Base-by-base conservation (phyloP, 345 rosid species). In the Zanthoxylum bungeanum region DNA sequence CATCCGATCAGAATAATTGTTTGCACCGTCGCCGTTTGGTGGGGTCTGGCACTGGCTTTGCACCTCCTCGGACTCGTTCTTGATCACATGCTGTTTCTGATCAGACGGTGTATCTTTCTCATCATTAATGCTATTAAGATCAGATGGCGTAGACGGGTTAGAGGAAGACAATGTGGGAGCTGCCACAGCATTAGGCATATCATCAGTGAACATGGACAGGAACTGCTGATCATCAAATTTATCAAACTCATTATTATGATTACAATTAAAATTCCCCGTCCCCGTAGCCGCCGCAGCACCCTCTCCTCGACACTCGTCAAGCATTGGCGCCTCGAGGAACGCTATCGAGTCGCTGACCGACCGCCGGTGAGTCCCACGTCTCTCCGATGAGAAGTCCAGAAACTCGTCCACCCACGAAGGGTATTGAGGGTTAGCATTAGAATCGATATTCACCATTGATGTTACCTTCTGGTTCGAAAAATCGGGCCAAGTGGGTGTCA, bases 381-480 rank as follows among this genome's bases (percentile, higher is more conserved):
- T 85, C 14, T 81, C 66, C 0, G 92, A 75, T 3, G 98, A 85
- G 81, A 93, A 93, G 76, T 93, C 98, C 4, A 91, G 87, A 80
- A 93, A 93, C 60, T 91, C 98, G 24, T 91, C 97, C 25, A 89
- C 90, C 96, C 98, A 88, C 1, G 81, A 89, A 1, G 91, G 85
- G 84, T 80, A 78, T 56, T 76, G 5, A 37, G 25, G 19, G 21
- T 78, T 25, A 57, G 71, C 19, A 27, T n/a, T n/a, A n/a, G n/a
- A n/a, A n/a, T 58, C 31, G 55, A 64, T 16, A 51, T 28, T 61
- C 25, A 75, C 71, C 73, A 77, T 66, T 7, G 78, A 40, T 12
- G 84, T 75, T 31, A 82, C 34, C 36, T 75, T 85, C 56, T 86
- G 89, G 66, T 81, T 82, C 17, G 82, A 42, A 61, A 88, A 84